phyloP scores from a whole-genome alignment of 306 rosid species.

The Dryas alaskensis region DNA sequence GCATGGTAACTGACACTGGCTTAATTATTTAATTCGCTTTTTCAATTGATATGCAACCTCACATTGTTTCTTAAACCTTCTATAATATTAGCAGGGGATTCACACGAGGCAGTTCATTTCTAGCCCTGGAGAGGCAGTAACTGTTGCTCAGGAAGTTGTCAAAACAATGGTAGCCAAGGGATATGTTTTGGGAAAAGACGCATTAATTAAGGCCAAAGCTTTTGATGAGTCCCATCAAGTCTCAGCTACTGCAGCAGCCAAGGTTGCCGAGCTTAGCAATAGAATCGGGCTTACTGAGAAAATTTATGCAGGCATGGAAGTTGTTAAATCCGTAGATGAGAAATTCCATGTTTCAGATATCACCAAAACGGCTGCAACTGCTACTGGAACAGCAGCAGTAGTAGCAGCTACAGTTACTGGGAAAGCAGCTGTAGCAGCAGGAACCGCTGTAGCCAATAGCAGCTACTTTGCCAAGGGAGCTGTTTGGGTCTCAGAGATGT shows the following conservation, averaged over 20 bases:
- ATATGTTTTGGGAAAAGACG: slow-evolving; percentile 75
- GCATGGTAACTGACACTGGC: no score
- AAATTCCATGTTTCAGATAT: slow-evolving; percentile 70
- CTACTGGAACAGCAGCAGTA: slow-evolving; percentile 79
- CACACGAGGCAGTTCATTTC: slow-evolving; percentile 43
- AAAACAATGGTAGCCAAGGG: slow-evolving; percentile 91
- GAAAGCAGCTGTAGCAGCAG: slow-evolving; percentile 68
- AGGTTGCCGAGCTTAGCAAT: slow-evolving; percentile 62
- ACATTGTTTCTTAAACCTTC: background rate
- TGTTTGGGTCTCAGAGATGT: slow-evolving; percentile 59
- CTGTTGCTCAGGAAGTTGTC: slow-evolving; percentile 70
- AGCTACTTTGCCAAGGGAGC: slow-evolving; percentile 90
- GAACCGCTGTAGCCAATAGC: slow-evolving; percentile 70
- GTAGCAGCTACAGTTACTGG: slow-evolving; percentile 67
- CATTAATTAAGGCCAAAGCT: slow-evolving; percentile 74
- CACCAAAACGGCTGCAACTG: slow-evolving; percentile 65
- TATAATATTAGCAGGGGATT: slow-evolving; percentile 38
- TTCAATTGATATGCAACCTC: background rate
- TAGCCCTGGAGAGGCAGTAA: slow-evolving; percentile 78
- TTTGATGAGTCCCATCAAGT: slow-evolving; percentile 70
- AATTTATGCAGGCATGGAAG: slow-evolving; percentile 61
- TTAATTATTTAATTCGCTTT: background rate
- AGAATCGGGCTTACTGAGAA: slow-evolving; percentile 71
- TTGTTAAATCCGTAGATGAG: slow-evolving; percentile 69
- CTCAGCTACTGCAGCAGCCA: slow-evolving; percentile 77